phyloP scores from a whole-genome alignment of 352 stramenopile genomes.

The Globisporangium cystogenes region DNA sequence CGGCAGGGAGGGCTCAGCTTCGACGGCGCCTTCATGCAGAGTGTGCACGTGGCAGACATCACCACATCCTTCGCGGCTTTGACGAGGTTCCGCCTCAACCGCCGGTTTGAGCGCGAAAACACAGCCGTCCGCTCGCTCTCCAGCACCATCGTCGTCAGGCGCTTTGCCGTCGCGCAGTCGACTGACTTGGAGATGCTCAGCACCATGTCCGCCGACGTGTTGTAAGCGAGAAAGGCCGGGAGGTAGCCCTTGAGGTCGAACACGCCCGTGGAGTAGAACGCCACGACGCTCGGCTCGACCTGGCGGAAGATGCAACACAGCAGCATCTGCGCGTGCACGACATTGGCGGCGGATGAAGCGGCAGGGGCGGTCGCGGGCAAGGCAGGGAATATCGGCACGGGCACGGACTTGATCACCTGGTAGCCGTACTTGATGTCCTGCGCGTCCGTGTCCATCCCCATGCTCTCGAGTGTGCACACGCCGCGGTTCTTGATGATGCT shows the following conservation, averaged over 20 bases:
- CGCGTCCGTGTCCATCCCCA: slow-evolving; percentile 28
- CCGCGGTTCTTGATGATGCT: slow-evolving; percentile 38
- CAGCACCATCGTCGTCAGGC: slow-evolving; percentile 25
- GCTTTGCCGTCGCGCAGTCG: slow-evolving; percentile 35
- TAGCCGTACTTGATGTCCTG: slow-evolving; percentile 35
- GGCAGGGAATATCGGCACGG: slow-evolving; percentile 28
- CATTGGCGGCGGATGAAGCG: too few species aligned
- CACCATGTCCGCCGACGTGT: slow-evolving; percentile 33
- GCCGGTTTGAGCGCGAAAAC: too few species aligned
- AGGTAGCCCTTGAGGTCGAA: slow-evolving; percentile 43
- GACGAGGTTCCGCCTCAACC: not conserved
- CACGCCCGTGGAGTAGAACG: slow-evolving; percentile 49
- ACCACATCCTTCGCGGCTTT: not conserved
- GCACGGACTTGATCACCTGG: slow-evolving; percentile 46
- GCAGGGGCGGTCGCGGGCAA: slow-evolving; percentile 24
- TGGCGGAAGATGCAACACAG: slow-evolving; percentile 59
- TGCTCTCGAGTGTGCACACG: slow-evolving; percentile 42
- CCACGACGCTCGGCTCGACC: slow-evolving; percentile 24
- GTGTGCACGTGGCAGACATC: slow-evolving; percentile 4
- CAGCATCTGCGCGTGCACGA: slow-evolving; percentile 30
- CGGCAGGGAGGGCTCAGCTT: slow-evolving; percentile 22
- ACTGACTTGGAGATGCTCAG: slow-evolving; percentile 25
- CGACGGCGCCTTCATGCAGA: slow-evolving; percentile 15
- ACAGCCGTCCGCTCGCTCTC: too few species aligned
- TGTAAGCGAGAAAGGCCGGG: slow-evolving; percentile 34